Evolutionary conservation across 257 asterid species (phyloP), one percentile per base, ranked within the genome.

Genomic region (Plantago ovata): DNA sequence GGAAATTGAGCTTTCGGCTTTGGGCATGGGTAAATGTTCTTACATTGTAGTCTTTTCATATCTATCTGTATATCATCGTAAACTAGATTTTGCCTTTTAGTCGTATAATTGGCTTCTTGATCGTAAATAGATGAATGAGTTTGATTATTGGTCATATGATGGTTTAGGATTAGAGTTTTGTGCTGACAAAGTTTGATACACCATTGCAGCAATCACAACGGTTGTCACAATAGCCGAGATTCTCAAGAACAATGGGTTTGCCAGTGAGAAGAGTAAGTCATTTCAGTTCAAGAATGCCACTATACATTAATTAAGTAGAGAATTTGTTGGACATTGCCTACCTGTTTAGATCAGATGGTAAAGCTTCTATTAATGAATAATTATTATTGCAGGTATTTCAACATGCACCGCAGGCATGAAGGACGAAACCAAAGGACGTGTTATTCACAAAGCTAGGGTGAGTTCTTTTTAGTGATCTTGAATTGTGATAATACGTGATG

Each of bases 1-100:
- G 51, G 98, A 92, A 81, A 90, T 92, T 74, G 96, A 88, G 64
- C 98, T 92, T 63, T 92, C 98, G 32, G 98, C 98, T 60, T 66
- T 92, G 79, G 96, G 98, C 72, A 88, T 88, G 96, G 98, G 98
- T 92, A 87, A 76, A 46, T 46, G 19, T 43, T 20, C 67, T n/a
- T 32, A 14, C 53, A 48, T 16, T 13, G 46, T 41, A 28, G 2
- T 58, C 32, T 44, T 36, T 22, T 13, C 13, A 3, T 28, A 28
- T 28, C 0, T 28, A 28, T 28, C 32, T 24, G 5, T 24, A 24
- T 24, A 24, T 24, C 32, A 2, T 28, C 36, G 6, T 3, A 28
- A 28, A 28, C 36, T 28, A 28, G 7, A 10, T 28, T 21, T 56
- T 33, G 42, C 28, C 38, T 10, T 14, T 36, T 23, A 28, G 36